A percentile compares a stretch with the other conserved stretches of the same genome.
phyloP scores from a whole-genome alignment of 1,139 yeast genomes.

The Suzukiozyma palmioleophila region DNA sequence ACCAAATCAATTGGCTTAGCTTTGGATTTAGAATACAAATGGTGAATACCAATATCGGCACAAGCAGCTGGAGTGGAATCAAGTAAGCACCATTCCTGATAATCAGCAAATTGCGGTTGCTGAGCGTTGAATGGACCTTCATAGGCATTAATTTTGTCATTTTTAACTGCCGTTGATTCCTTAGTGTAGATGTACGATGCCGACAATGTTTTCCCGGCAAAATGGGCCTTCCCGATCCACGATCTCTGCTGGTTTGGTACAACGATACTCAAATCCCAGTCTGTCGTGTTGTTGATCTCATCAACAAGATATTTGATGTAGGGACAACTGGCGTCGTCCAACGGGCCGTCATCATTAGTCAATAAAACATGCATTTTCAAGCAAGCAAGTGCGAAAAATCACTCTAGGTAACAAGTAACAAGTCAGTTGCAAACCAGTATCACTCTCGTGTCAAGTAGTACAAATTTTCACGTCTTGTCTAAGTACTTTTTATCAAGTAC shows the following conservation, averaged over 20 bases:
- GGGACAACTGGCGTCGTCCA: slow-evolving; percentile 76
- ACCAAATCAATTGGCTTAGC: slow-evolving; percentile 72
- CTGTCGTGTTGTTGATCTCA: slow-evolving; percentile 57
- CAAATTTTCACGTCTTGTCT: too few species aligned
- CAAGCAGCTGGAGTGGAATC: slow-evolving; percentile 97
- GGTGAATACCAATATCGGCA: slow-evolving; percentile 84
- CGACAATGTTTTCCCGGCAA: slow-evolving; percentile 75
- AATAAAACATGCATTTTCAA: slow-evolving; percentile 42
- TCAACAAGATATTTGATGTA: slow-evolving; percentile 79
- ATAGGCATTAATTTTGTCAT: slow-evolving; percentile 38
- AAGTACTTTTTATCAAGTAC: too few species aligned
- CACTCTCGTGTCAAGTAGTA: too few species aligned
- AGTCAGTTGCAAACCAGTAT: too few species aligned
- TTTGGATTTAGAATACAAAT: slow-evolving; percentile 48
- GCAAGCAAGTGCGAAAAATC: too few species aligned
- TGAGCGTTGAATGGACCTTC: slow-evolving; percentile 67
- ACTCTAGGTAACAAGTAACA: too few species aligned
- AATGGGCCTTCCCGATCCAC: slow-evolving; percentile 97
- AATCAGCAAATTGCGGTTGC: slow-evolving; percentile 28
- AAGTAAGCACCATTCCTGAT: slow-evolving; percentile 78
- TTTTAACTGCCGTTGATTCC: slow-evolving; percentile 25
- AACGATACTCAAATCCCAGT: slow-evolving; percentile 83
- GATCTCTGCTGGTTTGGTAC: slow-evolving; percentile 80
- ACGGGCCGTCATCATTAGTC: slow-evolving; percentile 96
- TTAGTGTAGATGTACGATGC: slow-evolving; percentile 63